These are phyloP conservation scores for Pichia sporocuriosa DNA, from an alignment of 805 yeast genomes.

Conservation along the genomic window DNA sequence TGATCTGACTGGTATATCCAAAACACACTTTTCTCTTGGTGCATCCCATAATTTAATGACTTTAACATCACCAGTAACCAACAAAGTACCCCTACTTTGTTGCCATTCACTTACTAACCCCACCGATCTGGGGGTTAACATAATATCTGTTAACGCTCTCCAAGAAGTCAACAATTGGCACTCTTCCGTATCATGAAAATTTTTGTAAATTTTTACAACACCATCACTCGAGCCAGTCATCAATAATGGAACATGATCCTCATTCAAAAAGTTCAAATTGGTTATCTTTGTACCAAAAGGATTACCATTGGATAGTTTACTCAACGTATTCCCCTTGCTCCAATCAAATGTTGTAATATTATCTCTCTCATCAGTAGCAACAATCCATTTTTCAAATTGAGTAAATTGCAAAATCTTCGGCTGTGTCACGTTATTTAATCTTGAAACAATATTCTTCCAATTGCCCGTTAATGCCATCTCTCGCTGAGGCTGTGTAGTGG, in stretches of 20 bases:
- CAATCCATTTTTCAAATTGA: conserved; percentile 82
- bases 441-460: conserved; percentile 62
- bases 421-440: conserved; percentile 67
- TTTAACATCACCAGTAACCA: conserved; percentile 93
- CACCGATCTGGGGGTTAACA: conserved; percentile 71
- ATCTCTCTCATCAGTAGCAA: conserved; percentile 78
- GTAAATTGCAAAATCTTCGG: conserved; percentile 76
- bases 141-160: conserved; percentile 85
- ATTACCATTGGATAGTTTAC: conserved; percentile 74
- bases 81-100: conserved; percentile 83
- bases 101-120: conserved; percentile 95
- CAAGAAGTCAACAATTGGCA: conserved; percentile 75
- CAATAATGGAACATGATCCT: conserved; percentile 82
- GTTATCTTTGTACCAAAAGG: conserved; percentile 86
- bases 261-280: conserved; percentile 79
- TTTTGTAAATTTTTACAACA: conserved; percentile 77
- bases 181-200: conserved; percentile 51
- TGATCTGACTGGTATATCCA: conserved; percentile 87
- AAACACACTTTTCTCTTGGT: conserved; percentile 78
- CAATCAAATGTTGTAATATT: conserved; percentile 85
- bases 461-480: conserved; percentile 74
- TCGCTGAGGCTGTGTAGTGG: conserved; percentile 86
- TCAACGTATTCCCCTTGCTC: conserved; percentile 50
- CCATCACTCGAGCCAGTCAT: conserved; percentile 93
- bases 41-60: conserved; percentile 95